A percentile compares a stretch with the other conserved stretches of the same genome.
Evolutionary conservation across 768 basidiomycete genomes (phyloP).

Genomic region (Rhodosporidiobolus odoratus): DNA sequence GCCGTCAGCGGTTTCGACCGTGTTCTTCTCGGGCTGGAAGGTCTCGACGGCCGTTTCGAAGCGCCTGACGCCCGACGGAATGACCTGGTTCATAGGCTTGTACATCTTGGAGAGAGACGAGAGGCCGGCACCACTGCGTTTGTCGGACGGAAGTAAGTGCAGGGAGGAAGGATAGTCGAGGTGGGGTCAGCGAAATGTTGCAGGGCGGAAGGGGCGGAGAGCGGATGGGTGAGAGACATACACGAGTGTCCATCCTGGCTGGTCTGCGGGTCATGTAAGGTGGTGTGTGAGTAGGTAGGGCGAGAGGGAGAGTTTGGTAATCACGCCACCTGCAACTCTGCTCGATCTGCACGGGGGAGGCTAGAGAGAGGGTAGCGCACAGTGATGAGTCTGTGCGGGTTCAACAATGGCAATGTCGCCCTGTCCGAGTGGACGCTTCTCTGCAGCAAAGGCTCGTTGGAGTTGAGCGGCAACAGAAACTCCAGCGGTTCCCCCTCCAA

Average conservation of each 20-base stretch:
- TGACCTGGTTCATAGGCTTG: constrained; percentile 61
- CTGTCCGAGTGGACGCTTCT: constrained; percentile 60
- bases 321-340: constrained; percentile 3
- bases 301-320: background rate
- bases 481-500: constrained; percentile 69
- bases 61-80: constrained; percentile 69
- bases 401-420: constrained; percentile 86
- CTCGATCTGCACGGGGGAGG: rapidly evolving
- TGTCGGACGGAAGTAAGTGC: background rate
- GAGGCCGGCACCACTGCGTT: constrained; percentile 76
- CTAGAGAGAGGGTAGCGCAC: constrained; percentile 54
- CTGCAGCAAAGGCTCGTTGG: constrained; percentile 66
- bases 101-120: constrained; percentile 60
- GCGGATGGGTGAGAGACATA: background rate
- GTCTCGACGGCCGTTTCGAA: constrained; percentile 56
- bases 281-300: background rate
- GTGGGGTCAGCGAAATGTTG: background rate
- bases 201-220: background rate
- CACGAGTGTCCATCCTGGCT: constrained; percentile 79
- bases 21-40: constrained; percentile 70
- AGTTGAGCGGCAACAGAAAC: constrained; percentile 81
- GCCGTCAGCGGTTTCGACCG: constrained; percentile 66
- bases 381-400: constrained; percentile 72
- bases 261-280: constrained; percentile 36
- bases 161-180: constrained; percentile 7